Percentiles rank a stretch among this genome's conserved stretches.
These are phyloP conservation scores for Seiridium cupressi DNA, from an alignment of 2,329 filamentous ascomycete genomes.

Conservation along the genomic window DNA sequence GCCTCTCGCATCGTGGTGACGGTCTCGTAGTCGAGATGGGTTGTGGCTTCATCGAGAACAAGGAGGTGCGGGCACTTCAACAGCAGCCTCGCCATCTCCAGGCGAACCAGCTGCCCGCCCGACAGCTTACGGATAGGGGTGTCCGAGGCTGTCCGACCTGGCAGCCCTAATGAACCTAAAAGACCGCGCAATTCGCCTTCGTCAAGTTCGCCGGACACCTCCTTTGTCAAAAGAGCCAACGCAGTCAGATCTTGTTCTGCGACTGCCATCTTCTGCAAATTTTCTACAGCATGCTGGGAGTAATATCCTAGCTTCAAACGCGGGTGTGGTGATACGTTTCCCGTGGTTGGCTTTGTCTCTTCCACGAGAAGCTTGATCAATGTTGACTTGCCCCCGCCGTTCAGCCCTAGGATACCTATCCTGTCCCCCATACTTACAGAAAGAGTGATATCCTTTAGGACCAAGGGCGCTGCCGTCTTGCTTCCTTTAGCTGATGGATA, in stretches of 20 bases:
- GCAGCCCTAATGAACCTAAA: constrained; percentile 67
- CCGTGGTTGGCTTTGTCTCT: constrained; percentile 54
- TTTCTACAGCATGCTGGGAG: constrained; percentile 75
- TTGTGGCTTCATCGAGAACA: constrained; percentile 79
- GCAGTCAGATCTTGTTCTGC: constrained; percentile 57
- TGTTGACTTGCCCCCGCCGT: constrained; percentile 81
- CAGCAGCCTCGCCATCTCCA: constrained; percentile 66
- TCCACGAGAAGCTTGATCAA: constrained; percentile 70
- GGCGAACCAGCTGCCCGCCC: constrained; percentile 71
- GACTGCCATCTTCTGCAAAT: constrained; percentile 55
- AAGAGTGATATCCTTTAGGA: constrained; percentile 64
- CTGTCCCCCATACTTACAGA: constrained; percentile 72
- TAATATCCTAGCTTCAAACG: constrained; percentile 73
- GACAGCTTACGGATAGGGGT: constrained; percentile 72
- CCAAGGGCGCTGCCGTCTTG: constrained; percentile 34
- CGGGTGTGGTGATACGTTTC: constrained; percentile 64
- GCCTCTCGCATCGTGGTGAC: constrained; percentile 69
- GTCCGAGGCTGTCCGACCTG: constrained; percentile 69
- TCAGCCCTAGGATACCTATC: constrained; percentile 74
- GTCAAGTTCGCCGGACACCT: constrained; percentile 48
- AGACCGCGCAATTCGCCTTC: constrained; percentile 69
- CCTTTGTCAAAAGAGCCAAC: constrained; percentile 58
- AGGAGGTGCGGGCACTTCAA: constrained; percentile 69
- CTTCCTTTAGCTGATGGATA: constrained; percentile 43
- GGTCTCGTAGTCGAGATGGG: constrained; percentile 81